Evolutionary conservation across 768 basidiomycete species (phyloP).

Genomic region (Rhizopogon vulgaris): DNA sequence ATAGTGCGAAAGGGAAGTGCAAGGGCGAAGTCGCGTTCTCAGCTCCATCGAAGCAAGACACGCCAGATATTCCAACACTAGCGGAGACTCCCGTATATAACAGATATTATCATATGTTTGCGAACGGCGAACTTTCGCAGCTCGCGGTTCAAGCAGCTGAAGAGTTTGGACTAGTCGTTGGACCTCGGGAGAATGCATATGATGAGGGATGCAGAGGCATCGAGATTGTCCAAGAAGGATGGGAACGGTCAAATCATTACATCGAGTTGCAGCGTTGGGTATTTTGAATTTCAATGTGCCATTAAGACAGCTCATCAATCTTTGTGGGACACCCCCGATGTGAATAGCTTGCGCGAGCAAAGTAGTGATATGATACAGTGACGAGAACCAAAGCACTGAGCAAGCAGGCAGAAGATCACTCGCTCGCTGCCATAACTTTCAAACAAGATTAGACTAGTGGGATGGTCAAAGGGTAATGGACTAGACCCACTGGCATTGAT

Average conservation of each 20-base stretch:
- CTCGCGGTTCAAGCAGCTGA: slow-evolving; percentile 61
- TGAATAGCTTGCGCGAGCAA: slow-evolving; percentile 16
- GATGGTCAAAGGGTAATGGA: neutral
- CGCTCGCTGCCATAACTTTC: slow-evolving; percentile 89
- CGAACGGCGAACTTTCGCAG: slow-evolving; percentile 63
- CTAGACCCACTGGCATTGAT: slow-evolving; percentile 88
- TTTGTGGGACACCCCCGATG: slow-evolving; percentile 2
- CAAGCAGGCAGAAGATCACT: slow-evolving; percentile 42
- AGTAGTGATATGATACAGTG: slow-evolving; percentile 23
- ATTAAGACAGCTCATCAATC: neutral
- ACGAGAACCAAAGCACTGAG: slow-evolving; percentile 27
- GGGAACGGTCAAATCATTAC: slow-evolving; percentile 89
- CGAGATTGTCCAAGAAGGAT: slow-evolving; percentile 66
- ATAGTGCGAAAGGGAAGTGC: slow-evolving; percentile 7
- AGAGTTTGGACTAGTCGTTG: slow-evolving; percentile 49
- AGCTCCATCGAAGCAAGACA: neutral
- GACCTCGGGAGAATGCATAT: slow-evolving; percentile 19
- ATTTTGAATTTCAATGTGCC: slow-evolving; percentile 15
- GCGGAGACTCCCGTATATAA: slow-evolving; percentile 51
- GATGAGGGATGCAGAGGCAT: slow-evolving; percentile 36
- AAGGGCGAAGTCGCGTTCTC: slow-evolving; percentile 1
- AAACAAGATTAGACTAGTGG: slow-evolving; percentile 9
- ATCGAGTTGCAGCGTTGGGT: slow-evolving; percentile 69
- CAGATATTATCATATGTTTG: slow-evolving; percentile 96
- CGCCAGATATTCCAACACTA: neutral